These are phyloP conservation scores for Hemileccinum rubropunctum DNA, from an alignment of 768 basidiomycete genomes.

Conservation along the genomic window DNA sequence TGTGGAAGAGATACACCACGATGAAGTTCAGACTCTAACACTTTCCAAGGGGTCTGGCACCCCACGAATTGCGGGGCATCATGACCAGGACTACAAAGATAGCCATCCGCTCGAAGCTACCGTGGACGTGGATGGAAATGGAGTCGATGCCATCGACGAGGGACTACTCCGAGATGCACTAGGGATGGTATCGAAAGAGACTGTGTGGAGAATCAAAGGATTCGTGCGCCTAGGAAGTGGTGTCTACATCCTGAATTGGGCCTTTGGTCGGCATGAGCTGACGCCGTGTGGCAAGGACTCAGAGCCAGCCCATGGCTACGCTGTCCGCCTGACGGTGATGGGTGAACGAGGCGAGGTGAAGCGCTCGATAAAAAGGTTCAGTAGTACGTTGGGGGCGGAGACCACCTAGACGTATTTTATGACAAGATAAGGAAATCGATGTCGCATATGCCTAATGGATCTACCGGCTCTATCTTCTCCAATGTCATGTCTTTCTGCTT, in stretches of 20 bases:
- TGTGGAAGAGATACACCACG: slow-evolving; percentile 49
- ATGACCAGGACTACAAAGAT: slow-evolving; percentile 6
- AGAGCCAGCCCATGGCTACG: slow-evolving; percentile 28
- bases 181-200: slow-evolving; percentile 56
- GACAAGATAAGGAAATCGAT: neutral
- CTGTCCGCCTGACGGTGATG: slow-evolving; percentile 81
- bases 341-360: slow-evolving; percentile 82
- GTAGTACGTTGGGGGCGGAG: slow-evolving; percentile 40
- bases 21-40: slow-evolving; percentile 84
- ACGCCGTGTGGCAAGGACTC: slow-evolving; percentile 36
- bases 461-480: slow-evolving; percentile 1
- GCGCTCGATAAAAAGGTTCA: slow-evolving; percentile 53
- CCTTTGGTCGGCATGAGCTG: slow-evolving; percentile 82
- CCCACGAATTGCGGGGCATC: slow-evolving; percentile 7
- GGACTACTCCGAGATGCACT: slow-evolving; percentile 47
- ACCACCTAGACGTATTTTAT: slow-evolving; percentile 22
- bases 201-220: slow-evolving; percentile 83
- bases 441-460: slow-evolving; percentile 11
- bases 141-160: slow-evolving; percentile 33
- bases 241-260: slow-evolving; percentile 81
- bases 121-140: neutral
- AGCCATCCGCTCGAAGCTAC: neutral
- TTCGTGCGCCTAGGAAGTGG: slow-evolving; percentile 56
- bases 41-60: slow-evolving; percentile 45
- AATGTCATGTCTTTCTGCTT: slow-evolving; percentile 33